Evolutionary conservation across 2,329 filamentous ascomycete species (phyloP), one percentile per base, ranked within the genome.

Genomic region (Westerdykella aurantiaca): DNA sequence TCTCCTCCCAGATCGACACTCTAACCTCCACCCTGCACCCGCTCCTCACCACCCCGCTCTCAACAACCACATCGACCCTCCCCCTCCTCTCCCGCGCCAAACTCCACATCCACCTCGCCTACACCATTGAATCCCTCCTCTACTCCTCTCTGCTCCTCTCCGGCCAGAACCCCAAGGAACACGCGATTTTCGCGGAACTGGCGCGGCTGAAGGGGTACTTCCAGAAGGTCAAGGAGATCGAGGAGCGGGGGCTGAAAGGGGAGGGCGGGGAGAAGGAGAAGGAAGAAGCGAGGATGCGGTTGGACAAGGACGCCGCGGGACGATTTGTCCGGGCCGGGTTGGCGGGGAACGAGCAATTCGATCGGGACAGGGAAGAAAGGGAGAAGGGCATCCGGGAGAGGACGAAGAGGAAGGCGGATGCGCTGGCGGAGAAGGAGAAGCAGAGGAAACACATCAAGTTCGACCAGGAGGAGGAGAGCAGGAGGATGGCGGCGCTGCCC

Each of bases 81-180:
- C 90, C 91, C 1, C 76, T 97, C n/a, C 77, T 98, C 48, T 91
- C 97, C 73, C 90, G 88, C 71, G 89, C 93, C 6, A 96, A 97
- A 71, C 81, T 96, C 47, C 88, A 94, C 63, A 83, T 93, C n/a
- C 75, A 95, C 16, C 77, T 84, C 41, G 85, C 88, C 14, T 98
- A 97, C 66, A 80, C 90, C 0, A 83, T 98, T 50, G 91, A 97
- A 61, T 94, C 90, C 0, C 73, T 95, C 9, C 72, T 98, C 6
- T 97, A 95, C 68, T 86, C 85, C 41, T 84, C 86, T 49, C 74
- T 98, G 17, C 82, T 83, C 49, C 77, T 96, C 7, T 83, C 88
- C 54, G 88, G 86, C 45, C 77, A 83, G 23, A 54, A 95, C 60
- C 83, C 86, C n/a, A 88, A 86, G 65, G 77, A 85, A 41, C 91